These are phyloP conservation scores for Haplosporangium gracile DNA, from an alignment of 192 early-diverging fungal genomes.

Conservation along the genomic window DNA sequence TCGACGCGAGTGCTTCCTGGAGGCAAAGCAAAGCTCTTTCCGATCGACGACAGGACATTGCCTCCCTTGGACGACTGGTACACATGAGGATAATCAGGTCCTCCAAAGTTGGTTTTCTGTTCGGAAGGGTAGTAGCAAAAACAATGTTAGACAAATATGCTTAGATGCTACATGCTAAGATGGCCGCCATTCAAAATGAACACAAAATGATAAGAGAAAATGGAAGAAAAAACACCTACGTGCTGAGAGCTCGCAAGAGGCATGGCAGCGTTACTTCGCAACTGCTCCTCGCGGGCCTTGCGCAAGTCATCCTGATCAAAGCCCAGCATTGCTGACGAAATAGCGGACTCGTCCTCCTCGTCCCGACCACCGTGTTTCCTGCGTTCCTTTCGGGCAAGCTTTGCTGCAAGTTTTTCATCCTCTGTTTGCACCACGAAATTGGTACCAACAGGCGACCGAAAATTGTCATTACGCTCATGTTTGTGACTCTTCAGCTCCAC, in stretches of 20 bases:
- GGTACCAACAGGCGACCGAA: constrained; percentile 66
- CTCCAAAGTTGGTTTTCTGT: constrained; percentile 33
- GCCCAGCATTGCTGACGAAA: constrained; percentile 73
- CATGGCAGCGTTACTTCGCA: constrained; percentile 58
- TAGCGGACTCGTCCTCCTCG: constrained; percentile 64
- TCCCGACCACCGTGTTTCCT: constrained; percentile 65
- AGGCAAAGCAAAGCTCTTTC: constrained; percentile 84
- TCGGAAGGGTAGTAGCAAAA: not conserved
- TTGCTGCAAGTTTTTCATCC: constrained; percentile 70
- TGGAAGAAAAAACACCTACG: not conserved
- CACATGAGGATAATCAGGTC: constrained; percentile 82
- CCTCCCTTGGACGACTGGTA: constrained; percentile 80
- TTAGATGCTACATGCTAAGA: no score
- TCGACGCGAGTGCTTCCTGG: constrained; percentile 81
- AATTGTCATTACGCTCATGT: constrained; percentile 40
- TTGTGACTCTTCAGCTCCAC: constrained; percentile 20
- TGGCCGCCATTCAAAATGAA: not conserved
- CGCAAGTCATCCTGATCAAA: constrained; percentile 74
- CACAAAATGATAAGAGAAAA: not conserved
- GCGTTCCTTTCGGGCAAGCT: constrained; percentile 74
- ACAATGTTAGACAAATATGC: not conserved
- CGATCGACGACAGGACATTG: constrained; percentile 82
- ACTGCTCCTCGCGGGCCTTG: constrained; percentile 72
- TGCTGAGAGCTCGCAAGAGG: constrained; percentile 44
- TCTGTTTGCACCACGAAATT: constrained; percentile 76